phyloP scores from a whole-genome alignment of 306 rosid species.

The Canavalia ensiformis region DNA sequence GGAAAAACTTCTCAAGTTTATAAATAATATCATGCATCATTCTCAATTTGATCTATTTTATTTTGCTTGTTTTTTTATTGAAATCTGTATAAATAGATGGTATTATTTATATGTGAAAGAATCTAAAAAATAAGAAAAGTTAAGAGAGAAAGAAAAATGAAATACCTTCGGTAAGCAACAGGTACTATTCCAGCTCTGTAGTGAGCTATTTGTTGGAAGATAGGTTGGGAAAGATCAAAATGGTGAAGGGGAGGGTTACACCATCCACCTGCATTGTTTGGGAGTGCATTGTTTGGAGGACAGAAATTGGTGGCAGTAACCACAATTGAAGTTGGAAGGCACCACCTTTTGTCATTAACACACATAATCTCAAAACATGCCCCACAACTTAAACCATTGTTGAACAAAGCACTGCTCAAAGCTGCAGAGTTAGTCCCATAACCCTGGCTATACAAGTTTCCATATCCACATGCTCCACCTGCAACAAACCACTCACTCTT shows the following conservation, averaged over 20 bases:
- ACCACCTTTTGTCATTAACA: slow-evolving; percentile 68
- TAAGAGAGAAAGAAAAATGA: background rate
- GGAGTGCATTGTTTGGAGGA: slow-evolving; percentile 78
- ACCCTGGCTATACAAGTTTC: slow-evolving; percentile 78
- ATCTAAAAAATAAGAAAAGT: background rate
- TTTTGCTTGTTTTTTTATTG: too few relatives aligned
- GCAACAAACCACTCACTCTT: background rate
- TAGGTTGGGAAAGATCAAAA: slow-evolving; percentile 83
- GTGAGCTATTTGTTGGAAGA: slow-evolving; percentile 72
- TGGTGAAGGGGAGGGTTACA: slow-evolving; percentile 89
- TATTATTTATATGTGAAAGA: too few relatives aligned
- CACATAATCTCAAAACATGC: slow-evolving; percentile 83
- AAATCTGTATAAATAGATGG: too few relatives aligned
- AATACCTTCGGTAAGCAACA: slow-evolving; percentile 69
- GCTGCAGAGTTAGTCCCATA: slow-evolving; percentile 85
- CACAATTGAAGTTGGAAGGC: slow-evolving; percentile 61
- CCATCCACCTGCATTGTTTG: slow-evolving; percentile 86
- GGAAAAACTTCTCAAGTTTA: too few relatives aligned
- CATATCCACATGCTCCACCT: slow-evolving; percentile 93
- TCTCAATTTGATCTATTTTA: too few relatives aligned
- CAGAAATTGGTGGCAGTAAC: slow-evolving; percentile 87
- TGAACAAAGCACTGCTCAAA: slow-evolving; percentile 79
- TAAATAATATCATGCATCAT: too few relatives aligned
- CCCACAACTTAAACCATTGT: slow-evolving; percentile 78
- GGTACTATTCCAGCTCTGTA: slow-evolving; percentile 83